Conservation (phyloP, 768 basidiomycete species). For the Pleurotus sapidus region DNA sequence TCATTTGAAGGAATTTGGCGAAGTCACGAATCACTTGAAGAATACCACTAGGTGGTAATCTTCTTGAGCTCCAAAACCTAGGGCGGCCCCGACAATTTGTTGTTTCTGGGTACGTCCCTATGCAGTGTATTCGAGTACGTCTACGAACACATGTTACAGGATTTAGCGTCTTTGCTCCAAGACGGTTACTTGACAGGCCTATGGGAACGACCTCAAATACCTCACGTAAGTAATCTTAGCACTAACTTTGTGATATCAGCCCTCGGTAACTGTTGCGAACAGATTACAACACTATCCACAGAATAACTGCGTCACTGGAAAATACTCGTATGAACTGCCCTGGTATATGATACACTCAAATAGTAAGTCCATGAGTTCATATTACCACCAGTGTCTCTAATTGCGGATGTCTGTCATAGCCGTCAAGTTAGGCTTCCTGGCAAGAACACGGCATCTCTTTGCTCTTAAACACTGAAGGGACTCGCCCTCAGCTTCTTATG, state of each 20-base stretch:
- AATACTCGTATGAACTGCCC: constrained; percentile 31
- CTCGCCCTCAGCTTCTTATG: constrained; percentile 39
- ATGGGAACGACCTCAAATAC: constrained; percentile 41
- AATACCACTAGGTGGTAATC: constrained; percentile 35
- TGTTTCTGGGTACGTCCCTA: constrained; percentile 43
- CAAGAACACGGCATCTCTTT: constrained; percentile 38
- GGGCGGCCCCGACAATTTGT: constrained; percentile 51
- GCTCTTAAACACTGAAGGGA: constrained; percentile 24
- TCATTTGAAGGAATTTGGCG: constrained; percentile 36
- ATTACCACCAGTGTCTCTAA: background rate
- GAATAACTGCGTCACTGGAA: constrained; percentile 37
- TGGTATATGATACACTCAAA: constrained; percentile 46
- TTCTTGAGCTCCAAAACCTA: constrained; percentile 34
- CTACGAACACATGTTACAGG: constrained; percentile 21
- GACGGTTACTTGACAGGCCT: constrained; percentile 36
- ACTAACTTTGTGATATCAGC: background rate
- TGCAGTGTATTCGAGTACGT: background rate
- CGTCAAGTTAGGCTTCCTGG: constrained; percentile 42
- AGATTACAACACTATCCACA: constrained; percentile 50
- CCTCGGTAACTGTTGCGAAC: background rate
- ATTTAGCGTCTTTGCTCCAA: constrained; percentile 38
- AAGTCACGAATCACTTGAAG: constrained; percentile 29
- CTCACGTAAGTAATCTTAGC: constrained; percentile 32
- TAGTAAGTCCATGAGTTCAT: constrained; percentile 22
- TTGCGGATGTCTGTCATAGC: constrained; percentile 19